A percentile compares a stretch with the other conserved stretches of the same genome.
These are phyloP conservation scores for Yamadazyma diddensiae DNA, from an alignment of 1,139 yeast genomes.

Conservation along the genomic window DNA sequence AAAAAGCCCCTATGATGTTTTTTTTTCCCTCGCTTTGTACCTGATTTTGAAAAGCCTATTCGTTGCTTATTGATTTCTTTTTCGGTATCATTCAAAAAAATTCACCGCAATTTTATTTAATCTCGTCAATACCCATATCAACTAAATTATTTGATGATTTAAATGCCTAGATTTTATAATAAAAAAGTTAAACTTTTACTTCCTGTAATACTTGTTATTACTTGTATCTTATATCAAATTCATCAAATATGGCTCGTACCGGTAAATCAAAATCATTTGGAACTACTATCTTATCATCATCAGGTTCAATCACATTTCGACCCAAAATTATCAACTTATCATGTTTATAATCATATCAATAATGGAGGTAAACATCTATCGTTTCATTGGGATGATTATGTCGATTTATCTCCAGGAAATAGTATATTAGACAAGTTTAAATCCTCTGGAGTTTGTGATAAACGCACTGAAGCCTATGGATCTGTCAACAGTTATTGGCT, in stretches of 20 bases:
- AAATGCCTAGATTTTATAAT: conserved; percentile 15
- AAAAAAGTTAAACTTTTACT: conserved; percentile 19
- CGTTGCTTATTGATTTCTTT: too few relatives aligned
- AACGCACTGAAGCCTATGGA: conserved; percentile 21
- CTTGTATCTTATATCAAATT: conserved; percentile 16
- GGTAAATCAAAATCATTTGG: conserved; percentile 23
- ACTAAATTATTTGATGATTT: too few relatives aligned
- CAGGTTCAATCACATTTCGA: conserved; percentile 24
- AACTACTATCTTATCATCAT: conserved; percentile 21
- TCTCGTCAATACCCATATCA: too few relatives aligned
- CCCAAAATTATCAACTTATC: conserved; percentile 26
- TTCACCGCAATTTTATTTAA: too few relatives aligned
- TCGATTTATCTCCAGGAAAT: conserved; percentile 30
- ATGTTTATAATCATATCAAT: conserved; percentile 18
- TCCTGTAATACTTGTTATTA: conserved; percentile 15
- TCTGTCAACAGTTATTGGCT: conserved; percentile 34
- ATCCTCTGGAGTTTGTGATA: conserved; percentile 20
- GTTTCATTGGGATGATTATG: conserved; percentile 48
- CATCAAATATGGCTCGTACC: conserved; percentile 14
- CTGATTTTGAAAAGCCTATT: too few relatives aligned
- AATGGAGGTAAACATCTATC: conserved; percentile 15
- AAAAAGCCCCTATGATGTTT: too few relatives aligned
- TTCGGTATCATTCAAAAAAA: too few relatives aligned
- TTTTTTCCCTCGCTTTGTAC: too few relatives aligned
- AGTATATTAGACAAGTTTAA: conserved; percentile 20